Evolutionary conservation across 495 filamentous ascomycete species (phyloP).

Genomic region (Cryomyces antarcticus): DNA sequence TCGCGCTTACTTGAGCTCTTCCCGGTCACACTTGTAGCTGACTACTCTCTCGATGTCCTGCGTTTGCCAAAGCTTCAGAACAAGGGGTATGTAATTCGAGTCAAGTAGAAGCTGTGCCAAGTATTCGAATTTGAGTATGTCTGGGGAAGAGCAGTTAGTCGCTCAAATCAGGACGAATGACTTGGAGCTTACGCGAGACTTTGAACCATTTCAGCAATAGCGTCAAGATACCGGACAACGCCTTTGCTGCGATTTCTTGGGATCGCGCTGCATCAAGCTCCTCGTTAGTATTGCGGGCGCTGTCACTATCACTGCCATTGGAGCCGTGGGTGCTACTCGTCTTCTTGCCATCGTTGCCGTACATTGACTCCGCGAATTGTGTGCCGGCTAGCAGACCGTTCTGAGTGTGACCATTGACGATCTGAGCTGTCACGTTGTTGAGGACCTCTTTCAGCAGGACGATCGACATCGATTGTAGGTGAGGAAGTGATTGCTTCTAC

Average conservation of each 20-base stretch:
- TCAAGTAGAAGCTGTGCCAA: conserved; percentile 82
- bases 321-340: conserved; percentile 7
- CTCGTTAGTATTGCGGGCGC: conserved; percentile 5
- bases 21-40: conserved; percentile 63
- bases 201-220: conserved; percentile 93
- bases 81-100: conserved; percentile 78
- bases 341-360: conserved; percentile 13
- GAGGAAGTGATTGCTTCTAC: conserved; percentile 52
- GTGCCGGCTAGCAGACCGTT: conserved; percentile 23
- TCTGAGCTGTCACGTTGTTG: conserved; percentile 51
- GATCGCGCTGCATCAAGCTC: conserved; percentile 60
- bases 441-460: conserved; percentile 76
- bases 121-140: conserved; percentile 91
- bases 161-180: background rate
- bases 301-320: conserved; percentile 5
- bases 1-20: conserved; percentile 56
- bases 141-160: conserved; percentile 21
- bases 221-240: conserved; percentile 66
- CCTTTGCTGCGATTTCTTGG: conserved; percentile 77
- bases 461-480: conserved; percentile 86
- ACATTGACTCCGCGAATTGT: conserved; percentile 18
- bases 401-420: conserved; percentile 30
- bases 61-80: conserved; percentile 79
- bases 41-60: conserved; percentile 79
- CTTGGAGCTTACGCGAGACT: conserved; percentile 51